These are phyloP conservation scores for Talaromyces ruber DNA, from an alignment of 495 filamentous ascomycete genomes.

Conservation along the genomic window DNA sequence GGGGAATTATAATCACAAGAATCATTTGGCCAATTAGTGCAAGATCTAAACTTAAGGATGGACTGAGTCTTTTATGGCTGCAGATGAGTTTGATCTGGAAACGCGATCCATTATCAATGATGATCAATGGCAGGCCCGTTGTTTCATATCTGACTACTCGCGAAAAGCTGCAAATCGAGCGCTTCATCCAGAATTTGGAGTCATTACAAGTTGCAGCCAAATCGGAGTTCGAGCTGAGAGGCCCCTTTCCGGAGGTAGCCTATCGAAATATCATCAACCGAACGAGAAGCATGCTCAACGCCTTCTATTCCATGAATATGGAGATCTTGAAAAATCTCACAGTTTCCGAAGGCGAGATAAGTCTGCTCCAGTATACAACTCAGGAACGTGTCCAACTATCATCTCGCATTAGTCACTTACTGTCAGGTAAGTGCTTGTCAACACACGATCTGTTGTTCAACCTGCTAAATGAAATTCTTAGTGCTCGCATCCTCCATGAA, in stretches of 20 bases:
- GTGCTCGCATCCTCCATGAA: slow-evolving; percentile 89
- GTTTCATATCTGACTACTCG: slow-evolving; percentile 70
- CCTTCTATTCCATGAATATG: slow-evolving; percentile 92
- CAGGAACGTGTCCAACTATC: slow-evolving; percentile 73
- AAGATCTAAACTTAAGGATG: slow-evolving; percentile 74
- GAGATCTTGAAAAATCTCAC: slow-evolving; percentile 74
- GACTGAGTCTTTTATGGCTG: slow-evolving; percentile 77
- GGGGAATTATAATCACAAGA: slow-evolving; percentile 86
- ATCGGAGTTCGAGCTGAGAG: slow-evolving; percentile 75
- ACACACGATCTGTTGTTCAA: background rate
- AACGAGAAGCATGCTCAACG: slow-evolving; percentile 77
- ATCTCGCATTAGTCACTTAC: slow-evolving; percentile 81
- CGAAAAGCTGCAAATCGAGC: slow-evolving; percentile 65
- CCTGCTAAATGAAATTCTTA: slow-evolving; percentile 18
- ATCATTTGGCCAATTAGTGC: slow-evolving; percentile 91
- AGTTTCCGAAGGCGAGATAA: slow-evolving; percentile 69
- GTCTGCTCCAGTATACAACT: slow-evolving; percentile 69
- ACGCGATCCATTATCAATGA: slow-evolving; percentile 75
- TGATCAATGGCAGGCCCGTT: slow-evolving; percentile 45
- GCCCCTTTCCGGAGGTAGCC: slow-evolving; percentile 66
- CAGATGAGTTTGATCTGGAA: slow-evolving; percentile 96
- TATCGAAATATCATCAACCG: slow-evolving; percentile 67
- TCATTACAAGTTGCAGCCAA: slow-evolving; percentile 61
- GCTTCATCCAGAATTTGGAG: slow-evolving; percentile 58
- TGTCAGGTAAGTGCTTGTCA: slow-evolving; percentile 52